A percentile compares a stretch with the other conserved stretches of the same genome.
Evolutionary conservation across 179 eudicot species (phyloP).

Genomic region (Heliamphora pulchella): DNA sequence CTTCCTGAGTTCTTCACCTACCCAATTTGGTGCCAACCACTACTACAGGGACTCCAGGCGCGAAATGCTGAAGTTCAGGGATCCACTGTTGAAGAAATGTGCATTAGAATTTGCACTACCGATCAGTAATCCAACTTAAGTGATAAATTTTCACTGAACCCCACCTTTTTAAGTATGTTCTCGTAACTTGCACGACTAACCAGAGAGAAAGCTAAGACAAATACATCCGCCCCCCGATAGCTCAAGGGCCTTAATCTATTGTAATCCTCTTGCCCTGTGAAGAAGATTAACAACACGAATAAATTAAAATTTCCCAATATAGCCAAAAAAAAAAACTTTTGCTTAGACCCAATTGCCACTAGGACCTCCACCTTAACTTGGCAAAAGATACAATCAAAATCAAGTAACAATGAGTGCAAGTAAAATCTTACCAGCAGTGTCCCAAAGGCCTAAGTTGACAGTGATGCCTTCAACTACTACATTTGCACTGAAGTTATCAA

Average conservation of each 20-base stretch:
- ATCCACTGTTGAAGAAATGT: slow-evolving; percentile 64
- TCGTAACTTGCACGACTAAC: slow-evolving; percentile 99
- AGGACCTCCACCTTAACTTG: not conserved
- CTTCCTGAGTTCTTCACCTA: slow-evolving; percentile 25
- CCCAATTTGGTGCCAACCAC: slow-evolving; percentile 93
- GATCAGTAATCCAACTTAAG: not conserved
- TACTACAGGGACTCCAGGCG: slow-evolving; percentile 91
- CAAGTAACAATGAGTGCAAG: slow-evolving; percentile 3
- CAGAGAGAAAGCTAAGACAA: slow-evolving; percentile 88
- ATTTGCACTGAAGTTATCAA: slow-evolving; percentile 46
- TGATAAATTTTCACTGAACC: slow-evolving; percentile 10
- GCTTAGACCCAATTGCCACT: not conserved
- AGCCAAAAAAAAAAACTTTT: not conserved
- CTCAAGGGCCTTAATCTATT: slow-evolving; percentile 33
- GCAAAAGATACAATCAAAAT: not conserved
- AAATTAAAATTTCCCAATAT: slow-evolving; percentile 3
- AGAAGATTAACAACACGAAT: not conserved
- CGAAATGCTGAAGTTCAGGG: slow-evolving; percentile 95
- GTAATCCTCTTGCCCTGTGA: slow-evolving; percentile 90
- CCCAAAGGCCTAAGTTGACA: slow-evolving; percentile 96
- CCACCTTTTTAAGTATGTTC: slow-evolving; percentile 81
- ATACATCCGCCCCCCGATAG: slow-evolving; percentile 7
- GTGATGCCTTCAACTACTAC: slow-evolving; percentile 66
- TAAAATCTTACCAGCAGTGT: slow-evolving; percentile 73
- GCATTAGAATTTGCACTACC: slow-evolving; percentile 15